Percentiles rank a stretch among this genome's conserved stretches.
These are phyloP conservation scores for Cynara cardunculus DNA, from an alignment of 129 eudicot species.

Conservation along the genomic window DNA sequence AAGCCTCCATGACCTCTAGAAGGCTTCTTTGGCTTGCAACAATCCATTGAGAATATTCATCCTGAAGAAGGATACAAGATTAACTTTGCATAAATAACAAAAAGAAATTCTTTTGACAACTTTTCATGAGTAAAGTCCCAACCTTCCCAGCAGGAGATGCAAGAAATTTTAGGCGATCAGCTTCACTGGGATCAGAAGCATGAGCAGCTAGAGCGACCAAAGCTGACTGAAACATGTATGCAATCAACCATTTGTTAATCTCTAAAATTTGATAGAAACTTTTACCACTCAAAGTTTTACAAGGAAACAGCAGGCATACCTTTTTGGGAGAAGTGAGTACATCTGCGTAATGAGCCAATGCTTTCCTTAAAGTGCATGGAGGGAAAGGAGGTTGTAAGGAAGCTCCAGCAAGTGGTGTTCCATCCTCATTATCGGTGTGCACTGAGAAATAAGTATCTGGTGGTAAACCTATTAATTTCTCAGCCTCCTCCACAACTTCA, in stretches of 20 bases:
- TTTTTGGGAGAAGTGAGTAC: constrained; percentile 83
- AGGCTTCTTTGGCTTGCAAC: constrained; percentile 88
- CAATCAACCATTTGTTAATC: neutral
- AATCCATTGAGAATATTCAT: constrained; percentile 91
- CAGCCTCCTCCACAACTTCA: constrained; percentile 89
- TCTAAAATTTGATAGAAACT: neutral
- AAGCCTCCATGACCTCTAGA: constrained; percentile 85
- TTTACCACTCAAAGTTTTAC: neutral
- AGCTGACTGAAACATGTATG: constrained; percentile 56
- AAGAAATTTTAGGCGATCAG: constrained; percentile 78
- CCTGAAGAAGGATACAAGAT: constrained; percentile 42
- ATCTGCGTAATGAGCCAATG: constrained; percentile 78
- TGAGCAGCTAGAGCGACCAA: constrained; percentile 84
- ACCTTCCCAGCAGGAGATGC: constrained; percentile 98
- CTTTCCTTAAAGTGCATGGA: constrained; percentile 82
- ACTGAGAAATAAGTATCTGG: constrained; percentile 81
- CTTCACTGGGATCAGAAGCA: constrained; percentile 90
- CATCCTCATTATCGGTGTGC: constrained; percentile 75
- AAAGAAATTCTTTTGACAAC: neutral
- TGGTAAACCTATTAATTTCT: constrained; percentile 51
- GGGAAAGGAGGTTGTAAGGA: constrained; percentile 89
- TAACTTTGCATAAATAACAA: neutral
- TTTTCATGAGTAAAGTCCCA: neutral
- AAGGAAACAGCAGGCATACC: constrained; percentile 30
- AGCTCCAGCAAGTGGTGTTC: constrained; percentile 65